Conservation (phyloP, 1,284 basidiomycete genomes). For the Leccinum pachyderme region DNA sequence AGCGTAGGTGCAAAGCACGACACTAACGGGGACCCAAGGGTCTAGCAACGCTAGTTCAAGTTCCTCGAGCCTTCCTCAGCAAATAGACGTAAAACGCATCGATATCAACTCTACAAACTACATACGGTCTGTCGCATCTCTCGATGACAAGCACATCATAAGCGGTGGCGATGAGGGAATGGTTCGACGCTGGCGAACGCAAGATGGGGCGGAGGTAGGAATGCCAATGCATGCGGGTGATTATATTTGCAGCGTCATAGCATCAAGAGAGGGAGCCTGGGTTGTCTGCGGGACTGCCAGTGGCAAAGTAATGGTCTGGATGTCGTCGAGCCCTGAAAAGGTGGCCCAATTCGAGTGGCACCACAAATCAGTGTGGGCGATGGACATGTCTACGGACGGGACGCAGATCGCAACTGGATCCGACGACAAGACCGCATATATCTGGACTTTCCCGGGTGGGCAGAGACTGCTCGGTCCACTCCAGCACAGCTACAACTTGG, state of each 20-base stretch:
- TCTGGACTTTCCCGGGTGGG: background rate
- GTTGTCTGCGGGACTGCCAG: background rate
- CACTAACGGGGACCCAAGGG: background rate
- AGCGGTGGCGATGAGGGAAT: background rate
- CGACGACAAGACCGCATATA: background rate
- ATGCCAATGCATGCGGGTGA: background rate
- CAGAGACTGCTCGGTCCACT: background rate
- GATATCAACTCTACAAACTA: background rate
- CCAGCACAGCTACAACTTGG: background rate
- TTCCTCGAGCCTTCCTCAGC: background rate
- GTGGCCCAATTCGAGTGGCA: background rate
- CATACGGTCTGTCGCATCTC: background rate
- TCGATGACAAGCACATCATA: background rate
- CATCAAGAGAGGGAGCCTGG: background rate
- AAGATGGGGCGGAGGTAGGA: background rate
- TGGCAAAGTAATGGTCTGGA: background rate
- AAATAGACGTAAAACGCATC: background rate
- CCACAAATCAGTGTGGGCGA: background rate
- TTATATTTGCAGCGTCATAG: background rate
- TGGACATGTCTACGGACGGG: background rate
- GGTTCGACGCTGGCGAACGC: background rate
- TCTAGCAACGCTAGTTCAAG: background rate
- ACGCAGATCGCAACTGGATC: background rate
- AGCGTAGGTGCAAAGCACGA: background rate
- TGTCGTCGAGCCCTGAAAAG: background rate